Base-by-base conservation (phyloP, 2,329 filamentous ascomycete genomes). In the Aspergillus pseudoviridinutans region DNA sequence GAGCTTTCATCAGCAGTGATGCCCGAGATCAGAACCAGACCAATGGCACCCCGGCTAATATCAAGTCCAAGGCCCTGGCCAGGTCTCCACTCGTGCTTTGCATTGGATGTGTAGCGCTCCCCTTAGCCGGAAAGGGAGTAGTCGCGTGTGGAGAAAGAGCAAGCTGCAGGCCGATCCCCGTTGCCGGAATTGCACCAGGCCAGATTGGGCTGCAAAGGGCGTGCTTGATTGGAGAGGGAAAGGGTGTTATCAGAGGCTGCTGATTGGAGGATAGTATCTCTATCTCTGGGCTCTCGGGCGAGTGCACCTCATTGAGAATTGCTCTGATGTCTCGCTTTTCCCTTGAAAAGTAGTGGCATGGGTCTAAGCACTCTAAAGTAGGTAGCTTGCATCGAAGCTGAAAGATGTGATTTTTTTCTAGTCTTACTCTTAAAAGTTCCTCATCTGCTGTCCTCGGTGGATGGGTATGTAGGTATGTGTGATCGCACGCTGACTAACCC, bases 131-230 rank as follows among this genome's bases (percentile, higher is more conserved):
- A 49, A 44, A 50, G 54, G 50, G 46, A 44, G 49, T 49, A 32
- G 32, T 42, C 53, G 42, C 57, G 32, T 66, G 58, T 64, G 61
- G 64, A 61, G 63, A 61, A 59, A 59, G 50, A 49, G 58, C 60
- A 53, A 53, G 58, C 63, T 65, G 61, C 63, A 65, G 61, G 64
- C 63, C 58, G 65, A 67, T 67, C 65, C 63, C 64, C 64, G 65
- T 68, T 67, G 59, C 60, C 62, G 57, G 58, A 58, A 50, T 61
- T 49, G 58, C 60, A 55, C 58, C 66, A 68, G 47, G 44, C 67
- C 62, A 35, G 49, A 61, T 65, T 64, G 50, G 57, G 29, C 4
- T 17, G 8, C 42, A 8, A 10, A 12, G 9, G 17, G 3, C 2
- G 1, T 0, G 24, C 27, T 9, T 70, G 62, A 71, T 71, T 71